These are phyloP conservation scores for Chaetomium cochliodes DNA, from an alignment of 495 filamentous ascomycete species.

Conservation along the genomic window DNA sequence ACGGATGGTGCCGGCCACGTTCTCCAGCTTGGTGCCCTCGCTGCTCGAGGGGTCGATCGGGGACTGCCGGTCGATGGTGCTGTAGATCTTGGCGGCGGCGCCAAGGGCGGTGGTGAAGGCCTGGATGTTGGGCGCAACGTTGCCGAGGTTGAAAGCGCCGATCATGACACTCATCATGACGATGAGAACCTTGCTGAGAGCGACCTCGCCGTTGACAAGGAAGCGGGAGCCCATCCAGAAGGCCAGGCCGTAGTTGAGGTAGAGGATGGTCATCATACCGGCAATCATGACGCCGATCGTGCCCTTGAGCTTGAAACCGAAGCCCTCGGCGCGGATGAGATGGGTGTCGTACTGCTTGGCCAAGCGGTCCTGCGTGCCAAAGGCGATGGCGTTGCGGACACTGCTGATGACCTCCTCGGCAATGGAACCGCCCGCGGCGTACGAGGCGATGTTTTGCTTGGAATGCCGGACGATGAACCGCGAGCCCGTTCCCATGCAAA, in stretches of 20 bases:
- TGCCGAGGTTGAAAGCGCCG: constrained; percentile 86
- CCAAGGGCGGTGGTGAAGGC: constrained; percentile 73
- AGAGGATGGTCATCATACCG: constrained; percentile 77
- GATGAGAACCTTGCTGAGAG: constrained; percentile 60
- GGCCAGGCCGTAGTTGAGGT: constrained; percentile 83
- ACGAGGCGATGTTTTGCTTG: constrained; percentile 71
- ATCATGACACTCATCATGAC: constrained; percentile 89
- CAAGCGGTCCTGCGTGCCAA: constrained; percentile 86
- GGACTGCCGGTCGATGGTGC: constrained; percentile 86
- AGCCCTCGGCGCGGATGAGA: constrained; percentile 68
- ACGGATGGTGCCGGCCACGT: constrained; percentile 74
- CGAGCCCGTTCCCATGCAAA: constrained; percentile 71
- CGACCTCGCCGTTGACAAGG: constrained; percentile 63
- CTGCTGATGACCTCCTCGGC: constrained; percentile 95
- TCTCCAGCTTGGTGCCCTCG: constrained; percentile 65
- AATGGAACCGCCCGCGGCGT: constrained; percentile 80
- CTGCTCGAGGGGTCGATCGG: constrained; percentile 78
- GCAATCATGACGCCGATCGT: constrained; percentile 74
- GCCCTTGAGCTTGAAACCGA: constrained; percentile 71
- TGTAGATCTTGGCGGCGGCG: constrained; percentile 86
- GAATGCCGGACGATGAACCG: constrained; percentile 75
- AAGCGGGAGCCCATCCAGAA: constrained; percentile 94
- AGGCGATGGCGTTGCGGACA: constrained; percentile 88
- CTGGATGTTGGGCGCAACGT: constrained; percentile 80
- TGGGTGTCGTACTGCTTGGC: constrained; percentile 79